Percentiles rank a stretch among this genome's conserved stretches.
Conservation (phyloP, 768 basidiomycete genomes). For the Lentinus brumalis region DNA sequence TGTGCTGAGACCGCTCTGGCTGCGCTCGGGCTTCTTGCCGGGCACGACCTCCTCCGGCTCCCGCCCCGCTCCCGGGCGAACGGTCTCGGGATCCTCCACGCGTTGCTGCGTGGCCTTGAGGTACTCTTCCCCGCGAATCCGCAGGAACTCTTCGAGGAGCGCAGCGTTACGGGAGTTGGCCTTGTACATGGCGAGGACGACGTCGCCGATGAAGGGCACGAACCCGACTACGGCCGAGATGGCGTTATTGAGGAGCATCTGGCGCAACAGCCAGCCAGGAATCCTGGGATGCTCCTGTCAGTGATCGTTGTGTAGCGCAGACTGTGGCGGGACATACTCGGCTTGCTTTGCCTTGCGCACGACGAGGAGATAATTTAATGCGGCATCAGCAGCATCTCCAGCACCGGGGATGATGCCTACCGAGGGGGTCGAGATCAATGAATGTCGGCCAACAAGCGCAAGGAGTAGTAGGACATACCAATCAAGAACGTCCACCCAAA, state of each 20-base stretch:
- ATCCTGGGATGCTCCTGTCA: conserved; percentile 33
- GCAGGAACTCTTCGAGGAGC: conserved; percentile 82
- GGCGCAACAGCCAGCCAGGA: conserved; percentile 62
- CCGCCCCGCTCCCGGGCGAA: conserved; percentile 59
- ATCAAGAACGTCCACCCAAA: conserved; percentile 90
- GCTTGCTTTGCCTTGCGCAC: conserved; percentile 74
- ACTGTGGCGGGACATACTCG: conserved; percentile 45
- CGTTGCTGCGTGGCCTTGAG: conserved; percentile 49
- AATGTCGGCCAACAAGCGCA: no score
- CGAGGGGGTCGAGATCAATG: not conserved
- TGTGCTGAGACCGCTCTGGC: conserved; percentile 12
- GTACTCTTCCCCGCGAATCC: conserved; percentile 74
- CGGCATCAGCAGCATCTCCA: conserved; percentile 64
- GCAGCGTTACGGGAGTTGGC: conserved; percentile 89
- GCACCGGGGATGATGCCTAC: conserved; percentile 66
- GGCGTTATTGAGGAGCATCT: conserved; percentile 79
- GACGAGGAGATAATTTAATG: conserved; percentile 76
- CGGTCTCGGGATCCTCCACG: conserved; percentile 42
- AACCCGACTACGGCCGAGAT: conserved; percentile 67
- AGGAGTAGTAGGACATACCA: conserved; percentile 30
- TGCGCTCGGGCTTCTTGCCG: conserved; percentile 20
- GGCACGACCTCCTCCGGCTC: conserved; percentile 38
- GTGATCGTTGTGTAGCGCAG: not conserved
- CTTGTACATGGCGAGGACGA: conserved; percentile 77
- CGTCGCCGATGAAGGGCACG: conserved; percentile 74